Conservation (phyloP, 805 yeast species). For the Saccharomycopsis synnaedendra region DNA sequence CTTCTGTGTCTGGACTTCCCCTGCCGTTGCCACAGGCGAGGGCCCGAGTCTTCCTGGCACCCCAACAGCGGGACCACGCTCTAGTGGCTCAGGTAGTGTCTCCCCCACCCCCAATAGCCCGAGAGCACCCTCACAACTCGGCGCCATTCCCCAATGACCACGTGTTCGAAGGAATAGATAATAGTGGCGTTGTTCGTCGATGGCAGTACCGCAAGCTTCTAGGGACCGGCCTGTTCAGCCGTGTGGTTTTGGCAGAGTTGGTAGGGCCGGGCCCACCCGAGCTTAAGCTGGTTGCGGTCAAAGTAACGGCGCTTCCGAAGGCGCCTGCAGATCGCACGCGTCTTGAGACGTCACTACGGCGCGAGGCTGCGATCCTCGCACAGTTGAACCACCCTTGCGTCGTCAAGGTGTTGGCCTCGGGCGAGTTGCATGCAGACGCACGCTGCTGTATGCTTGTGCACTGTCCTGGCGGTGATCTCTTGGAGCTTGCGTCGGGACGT, state of each 20-base stretch:
- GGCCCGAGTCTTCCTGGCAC: too few relatives aligned
- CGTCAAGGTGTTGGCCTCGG: slow-evolving; percentile 43
- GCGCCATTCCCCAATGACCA: not conserved
- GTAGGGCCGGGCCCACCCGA: slow-evolving; percentile 17
- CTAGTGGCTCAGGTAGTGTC: too few relatives aligned
- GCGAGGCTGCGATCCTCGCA: slow-evolving; percentile 64
- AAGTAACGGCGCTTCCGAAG: slow-evolving; percentile 31
- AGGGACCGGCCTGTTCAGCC: slow-evolving; percentile 63
- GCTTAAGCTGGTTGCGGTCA: slow-evolving; percentile 49
- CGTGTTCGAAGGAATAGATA: slow-evolving; percentile 2
- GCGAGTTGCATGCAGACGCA: slow-evolving; percentile 19
- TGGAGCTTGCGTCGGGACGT: slow-evolving; percentile 42
- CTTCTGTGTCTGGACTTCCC: too few relatives aligned
- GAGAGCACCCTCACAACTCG: too few relatives aligned
- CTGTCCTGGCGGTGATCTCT: slow-evolving; percentile 79
- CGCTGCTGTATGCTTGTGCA: slow-evolving; percentile 41
- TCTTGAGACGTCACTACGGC: slow-evolving; percentile 45
- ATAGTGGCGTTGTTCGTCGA: slow-evolving; percentile 10
- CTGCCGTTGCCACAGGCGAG: too few relatives aligned
- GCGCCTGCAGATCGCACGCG: slow-evolving; percentile 20
- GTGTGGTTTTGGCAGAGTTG: slow-evolving; percentile 39
- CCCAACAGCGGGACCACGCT: too few relatives aligned
- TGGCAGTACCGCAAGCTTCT: slow-evolving; percentile 33
- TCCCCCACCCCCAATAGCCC: too few relatives aligned
- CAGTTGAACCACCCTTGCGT: slow-evolving; percentile 54